A percentile compares a stretch with the other conserved stretches of the same genome.
Conservation (phyloP, 2,329 filamentous ascomycete genomes). For the Akanthomyces lecanii region DNA sequence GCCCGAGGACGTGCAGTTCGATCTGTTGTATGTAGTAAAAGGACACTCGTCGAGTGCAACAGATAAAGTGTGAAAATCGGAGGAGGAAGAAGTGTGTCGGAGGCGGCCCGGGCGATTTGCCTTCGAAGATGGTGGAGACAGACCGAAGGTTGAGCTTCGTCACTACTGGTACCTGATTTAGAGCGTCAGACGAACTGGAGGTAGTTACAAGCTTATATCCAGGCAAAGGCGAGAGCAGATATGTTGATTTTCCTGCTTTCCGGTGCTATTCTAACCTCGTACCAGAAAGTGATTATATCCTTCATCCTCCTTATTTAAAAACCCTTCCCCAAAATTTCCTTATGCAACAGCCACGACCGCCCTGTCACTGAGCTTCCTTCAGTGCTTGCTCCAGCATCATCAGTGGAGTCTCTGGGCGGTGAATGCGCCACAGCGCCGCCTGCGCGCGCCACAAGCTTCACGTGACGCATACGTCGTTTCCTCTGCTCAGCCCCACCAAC, state of each 20-base stretch:
- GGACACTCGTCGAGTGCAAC: not conserved
- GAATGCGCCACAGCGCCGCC: constrained; percentile 10
- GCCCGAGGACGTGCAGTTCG: constrained; percentile 8
- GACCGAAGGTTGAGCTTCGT: constrained; percentile 25
- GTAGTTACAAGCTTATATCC: not conserved
- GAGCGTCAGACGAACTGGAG: not conserved
- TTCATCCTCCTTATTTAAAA: too few species aligned
- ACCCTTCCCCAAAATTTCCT: too few species aligned
- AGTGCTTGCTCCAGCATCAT: constrained; percentile 6
- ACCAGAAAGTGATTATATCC: not conserved
- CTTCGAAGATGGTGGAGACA: constrained; percentile 17
- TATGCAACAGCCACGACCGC: not conserved
- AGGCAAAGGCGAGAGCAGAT: not conserved
- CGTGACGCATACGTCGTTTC: constrained; percentile 15
- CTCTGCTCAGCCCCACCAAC: constrained; percentile 26
- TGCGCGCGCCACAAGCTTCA: not conserved
- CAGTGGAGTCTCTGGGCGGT: constrained; percentile 13
- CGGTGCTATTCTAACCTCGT: too few species aligned
- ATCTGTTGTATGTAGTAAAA: not conserved
- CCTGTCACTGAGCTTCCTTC: not conserved
- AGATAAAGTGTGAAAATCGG: not conserved
- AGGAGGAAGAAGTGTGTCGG: not conserved
- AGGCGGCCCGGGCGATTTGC: not conserved
- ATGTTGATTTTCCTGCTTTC: not conserved
- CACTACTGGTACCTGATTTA: constrained; percentile 32